Percentiles rank a stretch among this genome's conserved stretches.
Conservation (phyloP, 2,329 filamentous ascomycete species). For the Ciborinia camelliae region DNA sequence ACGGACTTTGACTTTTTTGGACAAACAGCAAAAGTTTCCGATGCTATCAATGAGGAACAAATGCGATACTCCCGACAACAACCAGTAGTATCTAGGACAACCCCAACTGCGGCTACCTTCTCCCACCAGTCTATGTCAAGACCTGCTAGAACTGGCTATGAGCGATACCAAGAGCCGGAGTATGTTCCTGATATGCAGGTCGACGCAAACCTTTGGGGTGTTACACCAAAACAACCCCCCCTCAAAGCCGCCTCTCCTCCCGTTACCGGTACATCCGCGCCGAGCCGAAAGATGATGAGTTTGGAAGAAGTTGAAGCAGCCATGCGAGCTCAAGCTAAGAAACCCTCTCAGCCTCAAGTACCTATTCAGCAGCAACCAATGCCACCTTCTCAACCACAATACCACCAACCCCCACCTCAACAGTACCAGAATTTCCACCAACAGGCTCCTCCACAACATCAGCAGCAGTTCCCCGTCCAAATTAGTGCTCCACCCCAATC, state of each 20-base stretch:
- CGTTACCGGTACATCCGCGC: slow-evolving; percentile 36
- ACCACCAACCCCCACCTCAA: slow-evolving; percentile 28
- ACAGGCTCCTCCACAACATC: slow-evolving; percentile 31
- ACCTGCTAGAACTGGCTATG: slow-evolving; percentile 78
- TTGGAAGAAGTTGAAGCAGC: slow-evolving; percentile 95
- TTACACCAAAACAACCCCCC: slow-evolving; percentile 53
- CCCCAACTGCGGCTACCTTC: slow-evolving; percentile 41
- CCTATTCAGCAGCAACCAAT: slow-evolving; percentile 26
- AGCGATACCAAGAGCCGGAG: slow-evolving; percentile 81
- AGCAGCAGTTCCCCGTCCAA: slow-evolving; percentile 32
- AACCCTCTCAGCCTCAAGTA: slow-evolving; percentile 41
- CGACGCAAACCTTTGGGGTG: slow-evolving; percentile 89
- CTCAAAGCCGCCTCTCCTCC: slow-evolving; percentile 30
- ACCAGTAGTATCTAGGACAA: slow-evolving; percentile 51
- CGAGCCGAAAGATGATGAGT: slow-evolving; percentile 79
- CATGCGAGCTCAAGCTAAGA: slow-evolving; percentile 70
- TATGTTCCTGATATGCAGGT: slow-evolving; percentile 88
- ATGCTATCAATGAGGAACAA: slow-evolving; percentile 88
- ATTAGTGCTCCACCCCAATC: slow-evolving; percentile 31
- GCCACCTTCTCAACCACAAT: slow-evolving; percentile 23
- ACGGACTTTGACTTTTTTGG: slow-evolving; percentile 98
- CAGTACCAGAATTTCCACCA: slow-evolving; percentile 29
- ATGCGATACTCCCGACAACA: slow-evolving; percentile 75
- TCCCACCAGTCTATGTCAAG: slow-evolving; percentile 46
- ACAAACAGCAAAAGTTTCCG: slow-evolving; percentile 80